A percentile compares a stretch with the other conserved stretches of the same genome.
phyloP scores from a whole-genome alignment of 176 grass and related monocot genomes.

The Juncus inflexus region DNA sequence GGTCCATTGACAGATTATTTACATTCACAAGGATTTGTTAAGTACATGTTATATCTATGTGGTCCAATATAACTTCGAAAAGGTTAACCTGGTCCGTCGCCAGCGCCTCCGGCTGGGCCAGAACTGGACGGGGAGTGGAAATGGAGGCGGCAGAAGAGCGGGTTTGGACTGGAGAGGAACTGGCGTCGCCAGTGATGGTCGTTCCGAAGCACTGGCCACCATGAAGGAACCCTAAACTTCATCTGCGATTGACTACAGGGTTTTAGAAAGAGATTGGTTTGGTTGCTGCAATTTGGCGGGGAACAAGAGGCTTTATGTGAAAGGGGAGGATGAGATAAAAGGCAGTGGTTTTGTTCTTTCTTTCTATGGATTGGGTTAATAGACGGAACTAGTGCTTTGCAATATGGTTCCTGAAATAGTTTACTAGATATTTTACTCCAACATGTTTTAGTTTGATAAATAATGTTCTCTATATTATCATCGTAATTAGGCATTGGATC shows the following conservation, averaged over 20 bases:
- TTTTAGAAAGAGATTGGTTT: too few relatives aligned
- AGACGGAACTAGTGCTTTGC: too few relatives aligned
- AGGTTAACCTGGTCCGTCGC: constrained; percentile 29
- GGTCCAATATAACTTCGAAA: background rate
- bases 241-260: constrained; percentile 1
- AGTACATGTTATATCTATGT: background rate
- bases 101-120: constrained; percentile 28
- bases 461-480: too few relatives aligned
- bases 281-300: too few relatives aligned
- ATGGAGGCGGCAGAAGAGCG: constrained; percentile 4
- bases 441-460: too few relatives aligned
- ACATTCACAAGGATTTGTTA: background rate
- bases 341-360: too few relatives aligned
- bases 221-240: constrained; percentile 50
- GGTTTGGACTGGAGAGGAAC: background rate
- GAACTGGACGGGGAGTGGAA: constrained; percentile 17
- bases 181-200: constrained; percentile 2
- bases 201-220: constrained; percentile 27
- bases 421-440: too few relatives aligned
- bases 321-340: too few relatives aligned
- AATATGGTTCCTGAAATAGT: too few relatives aligned
- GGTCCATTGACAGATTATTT: background rate
- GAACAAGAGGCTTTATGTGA: too few relatives aligned
- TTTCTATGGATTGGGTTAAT: too few relatives aligned
- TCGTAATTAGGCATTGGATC: too few relatives aligned